Base-by-base conservation (phyloP, 768 basidiomycete genomes). In the Calocybe cyanea region DNA sequence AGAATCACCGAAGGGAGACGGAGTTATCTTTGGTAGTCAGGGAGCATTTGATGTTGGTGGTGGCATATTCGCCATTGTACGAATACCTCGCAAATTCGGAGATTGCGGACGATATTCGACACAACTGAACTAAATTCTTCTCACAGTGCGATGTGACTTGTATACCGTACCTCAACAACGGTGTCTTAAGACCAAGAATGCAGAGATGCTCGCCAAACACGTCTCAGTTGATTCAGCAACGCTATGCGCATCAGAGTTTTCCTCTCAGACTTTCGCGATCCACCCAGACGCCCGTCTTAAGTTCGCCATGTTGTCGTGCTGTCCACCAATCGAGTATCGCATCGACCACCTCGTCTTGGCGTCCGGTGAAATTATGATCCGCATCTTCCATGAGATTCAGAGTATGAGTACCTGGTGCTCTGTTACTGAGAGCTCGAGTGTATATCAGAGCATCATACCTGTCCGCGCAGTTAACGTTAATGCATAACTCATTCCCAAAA, bases 371-470 rank as follows among this genome's bases (percentile, higher is more conserved):
- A 63, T 90, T 91, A 58, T 91, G 89, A 65, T 89, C 87, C 7
- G 83, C 85, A 35, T 74, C 76, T 60, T 91, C 89, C 31, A 88
- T 65, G 19, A 85, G 66, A 57, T 83, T 75, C 19, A 91, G 67
- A 14, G 70, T 81, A 58, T 89, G 85, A 6, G 85, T 87, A 38
- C 87, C 89, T 17, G 81, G 77, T 11, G 55, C 54, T 45, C 85
- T 73, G 24, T 63, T 56, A 23, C 81, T 75, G 37, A 87, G 69
- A 1, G 77, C 78, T 13, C 75, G 70, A 1, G 83, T 76, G 46
- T 87, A 89, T 33, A 89, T 81, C 50, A 81, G 45, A 0, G 81
- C 85, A 57, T 91, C 87, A 57, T 81, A 85, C 36, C 86, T 89
- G 55, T 18, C 36, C 53, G 37, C 17, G 37, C 18, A 34, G 19